A percentile compares a stretch with the other conserved stretches of the same genome.
Evolutionary conservation across 345 rosid species (phyloP).

Genomic region (Punica granatum): DNA sequence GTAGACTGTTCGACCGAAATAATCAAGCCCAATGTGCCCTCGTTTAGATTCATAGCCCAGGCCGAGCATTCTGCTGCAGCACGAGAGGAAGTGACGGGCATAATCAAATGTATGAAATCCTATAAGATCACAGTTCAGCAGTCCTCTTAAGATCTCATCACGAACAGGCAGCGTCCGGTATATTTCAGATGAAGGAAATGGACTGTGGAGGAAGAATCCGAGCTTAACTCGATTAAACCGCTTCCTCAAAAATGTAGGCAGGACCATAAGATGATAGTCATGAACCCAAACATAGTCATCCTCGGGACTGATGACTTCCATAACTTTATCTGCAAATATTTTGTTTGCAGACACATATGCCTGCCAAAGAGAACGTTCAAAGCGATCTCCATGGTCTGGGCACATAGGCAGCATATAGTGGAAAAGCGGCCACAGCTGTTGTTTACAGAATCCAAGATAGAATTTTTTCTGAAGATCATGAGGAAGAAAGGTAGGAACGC

Average conservation of each 20-base stretch:
- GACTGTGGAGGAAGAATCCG: conserved; percentile 77
- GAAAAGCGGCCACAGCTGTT: conserved; percentile 73
- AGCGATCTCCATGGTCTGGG: conserved; percentile 72
- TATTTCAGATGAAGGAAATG: conserved; percentile 78
- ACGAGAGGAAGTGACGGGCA: conserved; percentile 69
- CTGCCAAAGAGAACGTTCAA: conserved; percentile 66
- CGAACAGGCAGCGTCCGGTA: conserved; percentile 69
- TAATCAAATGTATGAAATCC: conserved; percentile 86
- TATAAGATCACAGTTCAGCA: conserved; percentile 67
- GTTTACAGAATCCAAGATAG: conserved; percentile 72
- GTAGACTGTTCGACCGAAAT: conserved; percentile 71
- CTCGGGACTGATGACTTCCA: conserved; percentile 73
- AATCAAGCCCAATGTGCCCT: conserved; percentile 78
- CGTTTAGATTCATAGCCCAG: conserved; percentile 79
- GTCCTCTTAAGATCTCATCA: conserved; percentile 55
- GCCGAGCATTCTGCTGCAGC: conserved; percentile 86
- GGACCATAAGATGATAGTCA: conserved; percentile 78
- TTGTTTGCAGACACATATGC: conserved; percentile 76
- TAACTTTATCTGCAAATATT: conserved; percentile 71
- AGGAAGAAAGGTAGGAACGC: conserved; percentile 65
- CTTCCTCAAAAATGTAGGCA: conserved; percentile 77
- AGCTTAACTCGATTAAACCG: conserved; percentile 59
- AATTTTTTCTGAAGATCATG: conserved; percentile 55
- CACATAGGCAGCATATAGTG: conserved; percentile 86
- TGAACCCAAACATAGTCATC: conserved; percentile 78